Percentiles rank a stretch among this genome's conserved stretches.
These are phyloP conservation scores for Didymella keratinophila DNA, from an alignment of 2,329 filamentous ascomycete species.

Conservation along the genomic window DNA sequence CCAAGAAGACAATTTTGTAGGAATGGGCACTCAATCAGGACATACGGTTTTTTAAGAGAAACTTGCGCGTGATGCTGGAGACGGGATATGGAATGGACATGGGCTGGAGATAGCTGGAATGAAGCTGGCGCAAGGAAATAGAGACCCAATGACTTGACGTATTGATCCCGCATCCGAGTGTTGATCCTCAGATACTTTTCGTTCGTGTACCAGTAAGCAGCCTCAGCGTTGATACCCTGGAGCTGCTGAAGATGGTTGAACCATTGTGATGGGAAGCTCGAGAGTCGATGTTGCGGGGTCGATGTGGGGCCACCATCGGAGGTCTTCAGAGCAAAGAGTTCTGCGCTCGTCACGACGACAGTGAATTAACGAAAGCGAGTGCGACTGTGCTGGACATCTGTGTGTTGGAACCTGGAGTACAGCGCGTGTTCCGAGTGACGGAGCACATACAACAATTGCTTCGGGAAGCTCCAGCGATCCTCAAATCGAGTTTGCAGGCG, in stretches of 20 bases:
- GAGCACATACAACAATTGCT: not conserved
- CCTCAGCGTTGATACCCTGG: not conserved
- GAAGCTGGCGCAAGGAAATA: slow-evolving; percentile 26
- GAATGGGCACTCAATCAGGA: not conserved
- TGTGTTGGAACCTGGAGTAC: not conserved
- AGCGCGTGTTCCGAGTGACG: not conserved
- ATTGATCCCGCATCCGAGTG: not conserved
- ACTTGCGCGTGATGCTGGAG: not conserved
- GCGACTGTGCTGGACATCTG: not conserved
- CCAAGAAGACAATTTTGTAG: accelerated
- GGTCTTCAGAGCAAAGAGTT: not conserved
- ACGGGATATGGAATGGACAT: slow-evolving; percentile 15
- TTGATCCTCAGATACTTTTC: not conserved
- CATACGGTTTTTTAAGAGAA: not conserved
- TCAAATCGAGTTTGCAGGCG: not conserved
- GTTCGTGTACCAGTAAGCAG: slow-evolving; percentile 5
- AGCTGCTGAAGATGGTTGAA: slow-evolving; percentile 1
- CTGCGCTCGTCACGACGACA: not conserved
- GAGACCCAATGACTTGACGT: slow-evolving; percentile 10
- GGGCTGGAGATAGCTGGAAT: slow-evolving; percentile 15
- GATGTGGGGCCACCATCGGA: slow-evolving; percentile 4
- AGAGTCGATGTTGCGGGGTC: slow-evolving; percentile 11
- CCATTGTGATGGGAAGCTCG: slow-evolving; percentile 3
- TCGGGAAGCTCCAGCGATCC: not conserved
- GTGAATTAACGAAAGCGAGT: not conserved